Evolutionary conservation across 306 rosid genomes (phyloP).

Genomic region (Fragaria nilgerrensis): DNA sequence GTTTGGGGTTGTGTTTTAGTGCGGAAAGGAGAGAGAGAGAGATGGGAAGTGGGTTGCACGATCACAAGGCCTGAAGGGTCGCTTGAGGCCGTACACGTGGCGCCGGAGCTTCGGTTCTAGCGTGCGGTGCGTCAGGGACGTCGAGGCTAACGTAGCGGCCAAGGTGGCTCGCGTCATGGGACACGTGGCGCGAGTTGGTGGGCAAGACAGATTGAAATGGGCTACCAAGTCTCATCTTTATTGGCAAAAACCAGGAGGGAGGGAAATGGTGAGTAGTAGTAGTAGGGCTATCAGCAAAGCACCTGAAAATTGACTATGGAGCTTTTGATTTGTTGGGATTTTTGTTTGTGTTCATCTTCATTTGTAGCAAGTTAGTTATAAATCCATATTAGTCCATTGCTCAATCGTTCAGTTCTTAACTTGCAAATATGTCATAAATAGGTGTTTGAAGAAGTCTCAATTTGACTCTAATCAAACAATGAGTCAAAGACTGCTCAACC

Average conservation of each 20-base stretch:
- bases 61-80: constrained; percentile 13
- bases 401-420: no score
- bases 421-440: no score
- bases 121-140: constrained; percentile 6
- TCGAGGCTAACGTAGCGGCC: neutral
- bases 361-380: no score
- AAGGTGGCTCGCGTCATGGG: neutral
- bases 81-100: constrained; percentile 46
- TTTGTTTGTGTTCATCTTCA: neutral
- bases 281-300: neutral
- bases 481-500: no score
- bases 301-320: constrained; percentile 12
- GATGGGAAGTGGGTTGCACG: constrained; percentile 36
- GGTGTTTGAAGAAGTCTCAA: no score
- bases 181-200: neutral
- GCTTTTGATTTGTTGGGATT: constrained; percentile 5
- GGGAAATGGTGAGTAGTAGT: neutral
- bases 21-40: constrained; percentile 4
- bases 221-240: neutral
- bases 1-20: neutral
- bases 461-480: no score
- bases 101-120: neutral
- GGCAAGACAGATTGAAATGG: neutral
- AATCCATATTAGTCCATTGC: no score
- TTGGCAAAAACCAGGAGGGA: neutral